phyloP scores from a whole-genome alignment of 2,329 filamentous ascomycete species.

The Fusarium sp. region DNA sequence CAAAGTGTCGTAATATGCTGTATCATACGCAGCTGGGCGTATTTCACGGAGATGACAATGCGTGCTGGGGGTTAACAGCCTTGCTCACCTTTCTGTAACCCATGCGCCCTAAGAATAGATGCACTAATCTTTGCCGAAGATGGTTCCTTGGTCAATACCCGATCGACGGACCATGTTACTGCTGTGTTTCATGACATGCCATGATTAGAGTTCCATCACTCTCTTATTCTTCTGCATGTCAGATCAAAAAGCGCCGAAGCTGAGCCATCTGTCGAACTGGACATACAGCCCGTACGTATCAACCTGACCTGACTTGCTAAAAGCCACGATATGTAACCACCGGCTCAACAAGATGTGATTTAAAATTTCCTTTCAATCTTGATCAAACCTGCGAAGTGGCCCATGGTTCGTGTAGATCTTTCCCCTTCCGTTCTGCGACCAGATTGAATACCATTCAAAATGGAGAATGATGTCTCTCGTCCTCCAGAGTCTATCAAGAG shows the following conservation, averaged over 20 bases:
- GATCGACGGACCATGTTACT: not conserved
- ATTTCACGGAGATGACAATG: rapidly evolving
- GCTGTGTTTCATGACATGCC: not conserved
- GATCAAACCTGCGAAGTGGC: rapidly evolving
- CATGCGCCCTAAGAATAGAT: not conserved
- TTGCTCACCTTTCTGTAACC: not conserved
- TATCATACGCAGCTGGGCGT: no score
- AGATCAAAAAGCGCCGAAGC: not conserved
- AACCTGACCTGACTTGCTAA: not conserved
- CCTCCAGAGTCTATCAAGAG: not conserved
- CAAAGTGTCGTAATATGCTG: not conserved
- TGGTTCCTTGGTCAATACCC: not conserved
- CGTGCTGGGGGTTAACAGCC: rapidly evolving
- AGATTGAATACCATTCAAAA: not conserved
- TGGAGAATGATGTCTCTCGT: not conserved
- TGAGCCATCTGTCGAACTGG: not conserved
- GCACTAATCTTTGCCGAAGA: no score
- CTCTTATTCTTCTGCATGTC: not conserved
- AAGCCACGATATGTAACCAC: not conserved
- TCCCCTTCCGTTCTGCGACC: not conserved
- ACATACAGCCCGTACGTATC: not conserved
- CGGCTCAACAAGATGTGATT: not conserved
- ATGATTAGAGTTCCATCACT: no score
- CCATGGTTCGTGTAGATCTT: not conserved
- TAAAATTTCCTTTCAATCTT: not conserved